Evolutionary conservation across 2,329 filamentous ascomycete genomes (phyloP).

Genomic region (Diatrype stigma): DNA sequence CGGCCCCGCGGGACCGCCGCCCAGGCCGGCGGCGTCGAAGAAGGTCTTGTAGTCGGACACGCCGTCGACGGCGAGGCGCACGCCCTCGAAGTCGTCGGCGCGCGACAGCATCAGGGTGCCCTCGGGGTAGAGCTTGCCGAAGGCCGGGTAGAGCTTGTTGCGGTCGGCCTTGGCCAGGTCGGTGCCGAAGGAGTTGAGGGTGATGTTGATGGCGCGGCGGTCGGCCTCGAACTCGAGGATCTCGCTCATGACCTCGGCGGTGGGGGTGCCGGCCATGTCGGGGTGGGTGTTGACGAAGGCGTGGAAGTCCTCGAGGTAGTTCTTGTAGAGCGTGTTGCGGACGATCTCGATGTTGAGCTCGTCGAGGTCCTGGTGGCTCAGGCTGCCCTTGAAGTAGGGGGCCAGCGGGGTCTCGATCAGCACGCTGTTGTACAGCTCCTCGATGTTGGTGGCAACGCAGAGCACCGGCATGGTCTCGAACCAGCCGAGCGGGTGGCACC

Average conservation of each 20-base stretch:
- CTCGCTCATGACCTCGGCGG: conserved; percentile 91
- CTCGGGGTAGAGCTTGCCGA: conserved; percentile 89
- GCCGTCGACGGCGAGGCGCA: conserved; percentile 88
- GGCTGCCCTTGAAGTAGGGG: conserved; percentile 93
- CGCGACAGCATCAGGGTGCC: conserved; percentile 91
- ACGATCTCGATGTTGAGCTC: conserved; percentile 99
- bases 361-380: conserved; percentile 94
- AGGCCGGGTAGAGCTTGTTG: conserved; percentile 91
- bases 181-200: conserved; percentile 96
- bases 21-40: conserved; percentile 85
- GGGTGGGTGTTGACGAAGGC: conserved; percentile 87
- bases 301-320: conserved; percentile 97
- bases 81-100: conserved; percentile 91
- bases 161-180: conserved; percentile 90
- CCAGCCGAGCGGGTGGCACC: conserved; percentile 96
- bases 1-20: conserved; percentile 65
- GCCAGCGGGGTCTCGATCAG: conserved; percentile 94
- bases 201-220: conserved; percentile 96
- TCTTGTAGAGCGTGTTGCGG: conserved; percentile 97
- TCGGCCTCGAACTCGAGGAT: conserved; percentile 97
- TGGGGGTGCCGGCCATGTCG: conserved; percentile 83
- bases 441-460: conserved; percentile 96
- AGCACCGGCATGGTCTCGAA: conserved; percentile 99
- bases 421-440: conserved; percentile 97
- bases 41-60: conserved; percentile 92